Evolutionary conservation across 2,329 filamentous ascomycete genomes (phyloP).

Genomic region (Ophiostoma populinum): DNA sequence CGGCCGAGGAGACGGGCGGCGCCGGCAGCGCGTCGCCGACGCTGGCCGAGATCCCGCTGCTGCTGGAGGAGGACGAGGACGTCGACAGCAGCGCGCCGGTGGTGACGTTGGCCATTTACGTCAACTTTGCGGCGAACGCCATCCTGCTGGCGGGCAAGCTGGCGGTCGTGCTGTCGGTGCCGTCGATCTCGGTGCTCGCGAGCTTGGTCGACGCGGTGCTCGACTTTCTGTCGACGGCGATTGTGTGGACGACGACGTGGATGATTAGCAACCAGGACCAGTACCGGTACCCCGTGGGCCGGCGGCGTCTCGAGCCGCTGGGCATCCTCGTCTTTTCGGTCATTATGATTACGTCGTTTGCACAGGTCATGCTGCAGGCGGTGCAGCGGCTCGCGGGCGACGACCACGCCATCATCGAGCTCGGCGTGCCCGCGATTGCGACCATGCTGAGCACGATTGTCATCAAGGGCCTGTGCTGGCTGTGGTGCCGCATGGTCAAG

Average conservation of each 20-base stretch:
- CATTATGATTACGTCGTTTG: constrained; percentile 75
- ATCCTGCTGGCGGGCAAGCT: constrained; percentile 62
- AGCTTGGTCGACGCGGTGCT: constrained; percentile 64
- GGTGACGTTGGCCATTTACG: constrained; percentile 73
- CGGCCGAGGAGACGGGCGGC: neutral
- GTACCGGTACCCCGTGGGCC: constrained; percentile 62
- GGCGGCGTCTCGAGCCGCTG: constrained; percentile 57
- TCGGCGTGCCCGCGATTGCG: constrained; percentile 52
- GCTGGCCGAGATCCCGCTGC: constrained; percentile 44
- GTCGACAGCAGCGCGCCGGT: constrained; percentile 57
- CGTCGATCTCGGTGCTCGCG: constrained; percentile 65
- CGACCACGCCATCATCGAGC: constrained; percentile 52
- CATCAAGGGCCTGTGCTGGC: constrained; percentile 67
- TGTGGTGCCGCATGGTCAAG: constrained; percentile 74
- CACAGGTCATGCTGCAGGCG: constrained; percentile 59
- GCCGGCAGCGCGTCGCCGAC: constrained; percentile 18
- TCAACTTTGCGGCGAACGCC: constrained; percentile 67
- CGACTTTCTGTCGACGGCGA: constrained; percentile 66
- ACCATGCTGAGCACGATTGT: constrained; percentile 73
- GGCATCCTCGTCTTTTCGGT: constrained; percentile 69
- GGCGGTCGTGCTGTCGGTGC: constrained; percentile 58
- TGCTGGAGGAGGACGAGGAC: constrained; percentile 44
- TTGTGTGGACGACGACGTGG: constrained; percentile 62
- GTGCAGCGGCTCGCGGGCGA: constrained; percentile 41
- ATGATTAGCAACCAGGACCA: constrained; percentile 58